Evolutionary conservation across 495 filamentous ascomycete species (phyloP), one percentile per base, ranked within the genome.

Genomic region (Chaetomidium leptoderma): DNA sequence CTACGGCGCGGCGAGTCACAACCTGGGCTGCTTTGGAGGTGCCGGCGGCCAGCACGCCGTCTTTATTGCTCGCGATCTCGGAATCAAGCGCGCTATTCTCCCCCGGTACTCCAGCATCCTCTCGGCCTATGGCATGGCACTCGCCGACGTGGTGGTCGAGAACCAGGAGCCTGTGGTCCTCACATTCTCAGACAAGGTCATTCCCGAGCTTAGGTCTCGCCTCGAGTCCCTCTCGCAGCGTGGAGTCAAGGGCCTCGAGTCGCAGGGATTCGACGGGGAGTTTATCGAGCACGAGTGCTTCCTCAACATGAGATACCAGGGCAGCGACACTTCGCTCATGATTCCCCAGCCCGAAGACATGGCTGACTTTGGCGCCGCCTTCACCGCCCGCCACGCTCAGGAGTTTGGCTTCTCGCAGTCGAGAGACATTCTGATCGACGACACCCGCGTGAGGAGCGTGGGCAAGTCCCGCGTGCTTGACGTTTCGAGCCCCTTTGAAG

Each of bases 41-140:
- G 93, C 93, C 2, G 93, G 93, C 47, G 93, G 93, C 2, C 93
- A 98, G 68, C 93, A 98, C 65, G 93, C 93, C 6, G 89, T 93
- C 17, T 90, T 90, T 16, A 96, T 98, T 64, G 93, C 92, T 10
- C 87, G 91, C 62, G 86, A 86, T 17, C 76, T 98, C 19, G 92
- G 92, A 0, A 90, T 98, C 62, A 80, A 76, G 29, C 89, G 93
- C 67, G 92, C 96, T 33, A 74, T 98, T 4, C 80, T 98, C 16
- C 93, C 96, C 66, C 79, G 87, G 37, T 96, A 97, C 69, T 96
- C 92, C 0, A 96, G 91, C 0, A 91, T 98, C 2, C 79, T 98
- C 0, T 96, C 91, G 0, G 93, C 93, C 3, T 98, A 97, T 61
- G 93, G 93, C 16, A 97, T 98, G 92, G 91, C 91, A 2, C 71